Evolutionary conservation across 2,329 filamentous ascomycete species (phyloP), one percentile per base, ranked within the genome.

Genomic region (Lachnellula willkommii): DNA sequence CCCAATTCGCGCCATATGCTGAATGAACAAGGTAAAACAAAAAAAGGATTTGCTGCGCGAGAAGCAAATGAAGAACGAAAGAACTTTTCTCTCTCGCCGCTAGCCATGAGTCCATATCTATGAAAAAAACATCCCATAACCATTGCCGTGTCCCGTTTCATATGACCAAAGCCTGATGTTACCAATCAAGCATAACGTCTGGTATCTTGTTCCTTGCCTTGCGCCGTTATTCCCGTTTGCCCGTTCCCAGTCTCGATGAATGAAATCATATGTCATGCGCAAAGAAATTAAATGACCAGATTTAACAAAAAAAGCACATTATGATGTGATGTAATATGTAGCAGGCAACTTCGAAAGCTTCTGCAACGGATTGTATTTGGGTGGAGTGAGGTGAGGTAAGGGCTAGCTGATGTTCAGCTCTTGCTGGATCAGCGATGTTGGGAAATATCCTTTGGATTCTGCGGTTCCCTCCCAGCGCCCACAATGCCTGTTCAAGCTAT

Each of bases 391-490:
- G n/a, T 39, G 12, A 11, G 24, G 4, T 17, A 12, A 22, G n/a
- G n/a, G 53, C 54, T 52, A 65, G 24, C 59, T 64, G 48, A 68
- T 68, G 45, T 69, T 68, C 53, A 70, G 54, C 59, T 68, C 68
- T 11, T 66, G 64, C 52, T 67, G 63, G 45, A 67, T 50, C 43
- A 65, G 32, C 12, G 60, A 57, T 8, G 63, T 60, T 5, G 69
- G 68, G 45, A 67, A 70, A 54, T 65, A 70, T 26, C 66, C 67
- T 47, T 64, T 65, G 5, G 59, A 60, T 35, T 65, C 65, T 5
- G 50, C 42, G 1, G 63, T 57, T 5, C 64, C 67, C 43, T 70
- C 68, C 64, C 66, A 71, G 12, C 67, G 56, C n/a, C 69, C 65
- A 59, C 68, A 70, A 47, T 64, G 59, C 43, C 65, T 57, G 11